Base-by-base conservation (phyloP, 2,329 filamentous ascomycete species). In the Cladosporium oxysporum region DNA sequence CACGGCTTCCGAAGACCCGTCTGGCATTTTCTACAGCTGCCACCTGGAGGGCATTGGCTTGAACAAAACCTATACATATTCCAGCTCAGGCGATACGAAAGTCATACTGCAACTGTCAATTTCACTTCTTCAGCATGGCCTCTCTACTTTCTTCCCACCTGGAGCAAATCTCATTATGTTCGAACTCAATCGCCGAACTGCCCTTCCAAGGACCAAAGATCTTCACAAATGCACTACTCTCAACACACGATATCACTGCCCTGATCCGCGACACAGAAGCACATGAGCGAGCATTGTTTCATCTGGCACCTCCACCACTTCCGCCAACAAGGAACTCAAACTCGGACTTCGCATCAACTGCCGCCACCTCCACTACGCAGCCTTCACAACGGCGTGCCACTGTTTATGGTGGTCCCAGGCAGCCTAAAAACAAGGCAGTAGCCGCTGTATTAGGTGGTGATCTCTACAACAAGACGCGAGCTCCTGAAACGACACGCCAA, bases 271-370 rank as follows among this genome's bases (percentile, higher is more conserved):
- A 99, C 77, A 97, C 94, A 3, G 95, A 99, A 79, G 82, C 90
- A 26, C 94, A 98, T 80, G 95, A 99, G 78, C 90, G 93, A 74
- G 94, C 94, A 7, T 87, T 99, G 21, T 99, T 98, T 82, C 96
- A 94, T 44, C 89, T 97, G 0, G 93, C 94, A 0, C 88, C 91
- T 0, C 87, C 91, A 0, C 84, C 84, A 75, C 49, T 81, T 35
- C 33, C 33, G 73, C 60, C 79, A 74, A 69, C 82, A 31, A 59
- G 26, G 4, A 71, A 72, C 31, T 68, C 85, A 73, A 72, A 80
- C 72, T 76, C 83, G 71, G 73, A 77, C 47, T 69, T 67, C 47
- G 61, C 69, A 10, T 60, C 64, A 3, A 66, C 67, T 14, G 62
- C 68, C 28, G 66, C 69, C 61, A 49, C 26, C 37, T 44, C 64